Conservation (phyloP, 73 alveolate species). For the Stentor coeruleus region DNA sequence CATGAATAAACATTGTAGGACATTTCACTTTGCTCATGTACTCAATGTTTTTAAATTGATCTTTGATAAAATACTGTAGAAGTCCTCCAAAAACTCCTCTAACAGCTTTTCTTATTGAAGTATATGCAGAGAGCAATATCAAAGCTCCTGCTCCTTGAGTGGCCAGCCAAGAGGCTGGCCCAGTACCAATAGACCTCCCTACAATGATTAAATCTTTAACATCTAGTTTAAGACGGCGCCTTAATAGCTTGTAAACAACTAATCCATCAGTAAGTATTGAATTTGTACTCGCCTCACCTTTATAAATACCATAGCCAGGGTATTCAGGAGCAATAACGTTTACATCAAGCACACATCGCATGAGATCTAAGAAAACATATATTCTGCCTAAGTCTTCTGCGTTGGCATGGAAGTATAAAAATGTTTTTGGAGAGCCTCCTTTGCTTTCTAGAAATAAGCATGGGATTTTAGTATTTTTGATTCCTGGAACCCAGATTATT, state of each 20-base stretch:
- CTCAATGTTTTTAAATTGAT: background rate
- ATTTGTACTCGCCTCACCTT: background rate
- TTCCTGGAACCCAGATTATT: background rate
- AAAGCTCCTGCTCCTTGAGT: slow-evolving; percentile 71
- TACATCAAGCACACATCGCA: background rate
- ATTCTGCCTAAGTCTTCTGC: slow-evolving; percentile 10
- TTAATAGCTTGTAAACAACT: background rate
- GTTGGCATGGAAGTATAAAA: background rate
- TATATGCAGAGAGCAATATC: slow-evolving; percentile 70
- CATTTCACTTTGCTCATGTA: slow-evolving; percentile 5
- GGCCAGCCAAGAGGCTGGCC: slow-evolving; percentile 82
- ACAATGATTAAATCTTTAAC: slow-evolving; percentile 64
- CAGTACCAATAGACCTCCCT: slow-evolving; percentile 92
- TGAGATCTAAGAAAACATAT: background rate
- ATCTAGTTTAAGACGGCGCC: slow-evolving; percentile 17
- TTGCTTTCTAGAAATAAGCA: background rate
- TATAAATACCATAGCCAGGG: slow-evolving; percentile 22
- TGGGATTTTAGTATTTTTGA: background rate
- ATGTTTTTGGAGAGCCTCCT: background rate
- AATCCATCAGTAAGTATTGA: background rate
- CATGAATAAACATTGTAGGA: slow-evolving; percentile 4
- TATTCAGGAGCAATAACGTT: background rate
- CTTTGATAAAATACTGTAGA: background rate
- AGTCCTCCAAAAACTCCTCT: slow-evolving; percentile 35
- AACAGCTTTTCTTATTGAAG: slow-evolving; percentile 75